Conservation (phyloP, 805 yeast species). For the Candida taoyuanica region DNA sequence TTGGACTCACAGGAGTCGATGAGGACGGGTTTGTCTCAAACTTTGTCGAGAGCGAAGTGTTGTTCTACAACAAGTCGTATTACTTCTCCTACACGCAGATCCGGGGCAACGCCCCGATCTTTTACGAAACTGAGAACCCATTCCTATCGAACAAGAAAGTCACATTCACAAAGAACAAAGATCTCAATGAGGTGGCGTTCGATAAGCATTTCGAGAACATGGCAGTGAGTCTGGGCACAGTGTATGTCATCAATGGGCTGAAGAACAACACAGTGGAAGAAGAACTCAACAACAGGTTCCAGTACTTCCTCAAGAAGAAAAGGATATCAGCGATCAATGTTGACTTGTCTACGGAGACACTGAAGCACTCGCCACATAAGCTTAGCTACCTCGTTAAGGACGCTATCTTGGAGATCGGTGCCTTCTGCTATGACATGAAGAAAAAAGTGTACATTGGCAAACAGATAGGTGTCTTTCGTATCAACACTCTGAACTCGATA, state of each 20-base stretch:
- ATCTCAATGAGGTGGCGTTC: conserved; percentile 84
- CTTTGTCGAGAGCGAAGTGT: conserved; percentile 84
- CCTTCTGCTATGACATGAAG: conserved; percentile 65
- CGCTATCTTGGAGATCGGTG: conserved; percentile 77
- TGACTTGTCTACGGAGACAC: conserved; percentile 33
- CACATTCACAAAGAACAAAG: conserved; percentile 69
- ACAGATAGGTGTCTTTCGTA: conserved; percentile 87
- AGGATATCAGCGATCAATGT: conserved; percentile 33
- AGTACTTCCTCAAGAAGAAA: conserved; percentile 42
- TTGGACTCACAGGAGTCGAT: conserved; percentile 83
- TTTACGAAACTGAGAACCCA: conserved; percentile 82
- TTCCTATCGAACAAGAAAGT: conserved; percentile 73
- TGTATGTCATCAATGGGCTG: conserved; percentile 75
- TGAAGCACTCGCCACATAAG: conserved; percentile 34
- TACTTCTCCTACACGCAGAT: conserved; percentile 76
- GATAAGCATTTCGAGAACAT: conserved; percentile 73
- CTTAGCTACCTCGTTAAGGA: conserved; percentile 52
- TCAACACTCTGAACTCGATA: conserved; percentile 85
- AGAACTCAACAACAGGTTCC: conserved; percentile 58
- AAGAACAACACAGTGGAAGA: conserved; percentile 68
- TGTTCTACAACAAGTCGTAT: conserved; percentile 47
- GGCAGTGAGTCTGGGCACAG: conserved; percentile 73
- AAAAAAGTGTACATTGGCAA: conserved; percentile 58
- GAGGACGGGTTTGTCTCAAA: conserved; percentile 91
- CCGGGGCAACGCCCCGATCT: conserved; percentile 89